Base-by-base conservation (phyloP, 2,329 filamentous ascomycete species). In the Aspergillus ibericus region DNA sequence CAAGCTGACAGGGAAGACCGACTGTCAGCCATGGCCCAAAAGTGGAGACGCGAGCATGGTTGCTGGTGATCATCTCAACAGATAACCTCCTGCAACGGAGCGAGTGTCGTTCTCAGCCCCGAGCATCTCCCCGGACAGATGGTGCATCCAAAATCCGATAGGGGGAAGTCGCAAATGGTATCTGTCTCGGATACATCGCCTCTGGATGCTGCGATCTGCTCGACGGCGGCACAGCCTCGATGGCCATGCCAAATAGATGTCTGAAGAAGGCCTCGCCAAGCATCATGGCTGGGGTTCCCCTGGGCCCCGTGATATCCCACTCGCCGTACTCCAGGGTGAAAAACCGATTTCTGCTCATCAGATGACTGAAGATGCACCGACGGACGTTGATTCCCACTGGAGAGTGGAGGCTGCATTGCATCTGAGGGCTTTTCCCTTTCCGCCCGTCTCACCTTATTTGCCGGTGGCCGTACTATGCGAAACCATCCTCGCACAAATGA, bases 341-440 rank as follows among this genome's bases (percentile, higher is more conserved):
- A 47, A 2, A 47, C 4, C 22, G 27, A 48, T 48, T 48, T 29
- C 27, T 48, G 25, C 44, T 48, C 44, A 29, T 48, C 44, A 48
- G 44, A 48, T 48, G 44, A 48, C 44, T 29, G 44, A 48, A 48
- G 27, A n/a, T 32, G 44, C 44, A 48, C 44, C 44, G 44, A 48
- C 25, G 44, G 25, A 48, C 44, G 44, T 48, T 48, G 44, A 48
- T 48, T 27, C 44, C 44, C 44, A 48, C 44, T 29, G 25, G 25
- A 6, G n/a, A 48, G 44, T 48, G 44, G 44, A 48, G 44, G 44
- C 44, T 48, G 27, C 44, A 48, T 48, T 48, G 44, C 44, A 48
- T 48, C 44, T 48, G n/a, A 48, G 8, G 25, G 27, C 44, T 32
- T 32, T n/a, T 29, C 25, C n/a, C 27, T 48, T 29, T 29, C 44